phyloP scores from a whole-genome alignment of 345 rosid species.

The Populus nigra region DNA sequence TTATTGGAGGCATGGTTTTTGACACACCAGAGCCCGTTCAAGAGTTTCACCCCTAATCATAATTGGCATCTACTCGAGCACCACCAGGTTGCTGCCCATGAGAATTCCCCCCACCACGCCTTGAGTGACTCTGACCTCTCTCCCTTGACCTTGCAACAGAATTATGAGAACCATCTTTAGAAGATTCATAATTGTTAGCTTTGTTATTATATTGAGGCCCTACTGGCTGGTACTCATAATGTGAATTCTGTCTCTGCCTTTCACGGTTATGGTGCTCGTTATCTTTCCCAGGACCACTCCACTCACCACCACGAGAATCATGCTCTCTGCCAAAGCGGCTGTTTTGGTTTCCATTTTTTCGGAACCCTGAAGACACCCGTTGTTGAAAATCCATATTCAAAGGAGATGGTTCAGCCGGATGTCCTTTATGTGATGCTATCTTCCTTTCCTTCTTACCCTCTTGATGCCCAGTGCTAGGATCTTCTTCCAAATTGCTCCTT shows the following conservation, averaged over 20 bases:
- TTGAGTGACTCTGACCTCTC: constrained; percentile 54
- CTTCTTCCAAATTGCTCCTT: constrained; percentile 35
- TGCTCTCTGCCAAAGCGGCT: constrained; percentile 51
- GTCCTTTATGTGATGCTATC: constrained; percentile 36
- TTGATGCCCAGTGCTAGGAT: constrained; percentile 28
- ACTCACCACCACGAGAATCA: constrained; percentile 65
- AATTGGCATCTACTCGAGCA: constrained; percentile 39
- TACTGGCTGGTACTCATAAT: constrained; percentile 82
- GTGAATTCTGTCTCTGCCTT: constrained; percentile 56
- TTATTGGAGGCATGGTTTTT: neutral
- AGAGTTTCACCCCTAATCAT: constrained; percentile 35
- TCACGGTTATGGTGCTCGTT: constrained; percentile 57
- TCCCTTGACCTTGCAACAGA: constrained; percentile 59
- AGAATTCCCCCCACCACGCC: constrained; percentile 56
- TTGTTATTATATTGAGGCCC: constrained; percentile 26
- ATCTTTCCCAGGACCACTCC: constrained; percentile 64
- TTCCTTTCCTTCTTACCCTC: constrained; percentile 55
- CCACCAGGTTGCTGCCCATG: constrained; percentile 48
- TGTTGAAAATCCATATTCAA: constrained; percentile 39
- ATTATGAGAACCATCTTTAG: constrained; percentile 50
- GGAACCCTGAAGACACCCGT: constrained; percentile 41
- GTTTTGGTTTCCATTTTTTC: constrained; percentile 54
- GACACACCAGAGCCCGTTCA: constrained; percentile 10
- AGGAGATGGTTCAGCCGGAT: constrained; percentile 22
- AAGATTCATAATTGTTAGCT: constrained; percentile 42